Conservation (phyloP, 257 asterid genomes). For the Dorcoceras hygrometricum region DNA sequence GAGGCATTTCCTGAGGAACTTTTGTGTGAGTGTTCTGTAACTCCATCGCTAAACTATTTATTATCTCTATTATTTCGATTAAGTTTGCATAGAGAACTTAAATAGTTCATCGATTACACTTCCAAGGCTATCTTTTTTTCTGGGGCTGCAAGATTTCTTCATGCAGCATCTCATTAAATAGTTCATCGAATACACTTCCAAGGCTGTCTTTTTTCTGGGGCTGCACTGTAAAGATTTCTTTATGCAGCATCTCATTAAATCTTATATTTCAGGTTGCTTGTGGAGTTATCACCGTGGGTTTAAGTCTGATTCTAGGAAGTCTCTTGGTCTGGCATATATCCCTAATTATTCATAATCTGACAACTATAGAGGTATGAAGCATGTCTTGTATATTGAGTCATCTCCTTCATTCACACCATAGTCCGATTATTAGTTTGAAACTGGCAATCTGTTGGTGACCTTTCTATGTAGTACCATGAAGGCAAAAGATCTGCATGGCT, state of each 20-base stretch:
- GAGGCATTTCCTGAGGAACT: slow-evolving; percentile 38
- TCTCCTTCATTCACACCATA: background rate
- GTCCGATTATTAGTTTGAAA: slow-evolving; percentile 1
- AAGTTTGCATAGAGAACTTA: background rate
- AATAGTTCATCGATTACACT: background rate
- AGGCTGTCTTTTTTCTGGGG: background rate
- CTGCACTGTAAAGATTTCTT: slow-evolving; percentile 1
- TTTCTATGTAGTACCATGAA: slow-evolving; percentile 56
- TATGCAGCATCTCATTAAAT: slow-evolving; percentile 19
- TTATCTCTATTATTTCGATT: background rate
- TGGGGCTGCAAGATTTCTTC: background rate
- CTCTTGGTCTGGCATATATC: slow-evolving; percentile 83
- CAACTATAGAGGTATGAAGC: slow-evolving; percentile 86
- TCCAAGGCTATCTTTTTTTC: background rate
- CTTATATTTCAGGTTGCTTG: slow-evolving; percentile 45
- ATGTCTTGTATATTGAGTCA: background rate
- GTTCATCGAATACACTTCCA: background rate
- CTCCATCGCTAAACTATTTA: slow-evolving; percentile 2
- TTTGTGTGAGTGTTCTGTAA: slow-evolving; percentile 54
- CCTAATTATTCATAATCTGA: slow-evolving; percentile 73
- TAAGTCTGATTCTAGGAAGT: slow-evolving; percentile 61
- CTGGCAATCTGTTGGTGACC: slow-evolving; percentile 24
- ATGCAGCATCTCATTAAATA: slow-evolving; percentile 20
- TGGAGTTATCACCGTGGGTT: slow-evolving; percentile 42
- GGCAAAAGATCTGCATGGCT: slow-evolving; percentile 83